phyloP scores from a whole-genome alignment of 2,329 filamentous ascomycete species.

The Botrytis sinoallii region DNA sequence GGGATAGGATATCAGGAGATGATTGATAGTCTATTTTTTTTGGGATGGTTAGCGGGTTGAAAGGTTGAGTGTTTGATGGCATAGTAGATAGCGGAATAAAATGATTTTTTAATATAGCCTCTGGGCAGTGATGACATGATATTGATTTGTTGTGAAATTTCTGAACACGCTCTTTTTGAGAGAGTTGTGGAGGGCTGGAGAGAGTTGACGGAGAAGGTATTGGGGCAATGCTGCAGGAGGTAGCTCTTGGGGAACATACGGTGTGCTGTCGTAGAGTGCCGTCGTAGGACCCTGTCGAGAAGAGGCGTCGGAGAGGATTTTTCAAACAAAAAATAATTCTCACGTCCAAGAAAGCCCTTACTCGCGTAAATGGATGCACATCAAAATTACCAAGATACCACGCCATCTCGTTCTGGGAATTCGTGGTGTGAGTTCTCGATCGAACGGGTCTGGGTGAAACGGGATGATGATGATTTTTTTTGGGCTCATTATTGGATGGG shows the following conservation, averaged over 20 bases:
- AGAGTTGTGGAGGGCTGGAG: neutral
- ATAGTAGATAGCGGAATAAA: neutral
- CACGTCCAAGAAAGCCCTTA: neutral
- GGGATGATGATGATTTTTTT: neutral
- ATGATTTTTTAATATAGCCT: neutral
- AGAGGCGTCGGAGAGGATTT: neutral
- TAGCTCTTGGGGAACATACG: neutral
- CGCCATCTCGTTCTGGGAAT: neutral
- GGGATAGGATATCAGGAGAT: neutral
- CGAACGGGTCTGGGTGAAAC: neutral
- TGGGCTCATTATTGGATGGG: too few relatives aligned
- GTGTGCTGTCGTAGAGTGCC: neutral
- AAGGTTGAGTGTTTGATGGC: neutral
- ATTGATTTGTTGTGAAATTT: neutral
- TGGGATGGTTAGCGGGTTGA: neutral
- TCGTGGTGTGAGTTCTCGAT: neutral
- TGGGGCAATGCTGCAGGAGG: too few relatives aligned
- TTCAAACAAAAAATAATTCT: accelerated
- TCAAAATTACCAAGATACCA: neutral
- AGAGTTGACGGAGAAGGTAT: neutral
- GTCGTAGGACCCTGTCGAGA: too few relatives aligned
- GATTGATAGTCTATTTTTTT: neutral
- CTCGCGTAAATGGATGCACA: accelerated
- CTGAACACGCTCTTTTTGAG: neutral
- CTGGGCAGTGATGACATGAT: neutral